phyloP scores from a whole-genome alignment of 148 eudicot genomes.

The Spergularia marina region DNA sequence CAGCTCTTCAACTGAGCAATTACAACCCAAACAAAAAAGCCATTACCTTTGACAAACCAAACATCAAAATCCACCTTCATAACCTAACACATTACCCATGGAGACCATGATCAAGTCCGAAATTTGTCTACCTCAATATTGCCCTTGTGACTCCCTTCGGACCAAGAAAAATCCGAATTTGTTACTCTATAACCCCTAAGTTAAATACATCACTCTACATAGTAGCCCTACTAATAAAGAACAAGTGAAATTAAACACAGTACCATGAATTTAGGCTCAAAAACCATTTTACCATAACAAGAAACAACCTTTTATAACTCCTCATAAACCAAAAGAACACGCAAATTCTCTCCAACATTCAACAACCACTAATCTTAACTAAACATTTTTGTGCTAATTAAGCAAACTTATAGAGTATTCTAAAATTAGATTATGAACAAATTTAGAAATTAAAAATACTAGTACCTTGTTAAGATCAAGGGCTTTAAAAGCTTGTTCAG shows the following conservation, averaged over 20 bases:
- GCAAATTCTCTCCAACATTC: not conserved
- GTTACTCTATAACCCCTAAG: not conserved
- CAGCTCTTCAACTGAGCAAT: conserved; percentile 67
- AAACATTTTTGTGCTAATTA: not conserved
- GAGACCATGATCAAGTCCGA: not conserved
- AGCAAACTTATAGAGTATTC: not conserved
- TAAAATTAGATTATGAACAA: not conserved
- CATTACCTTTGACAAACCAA: not conserved
- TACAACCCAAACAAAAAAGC: not conserved
- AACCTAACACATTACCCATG: not conserved
- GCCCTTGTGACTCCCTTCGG: not conserved
- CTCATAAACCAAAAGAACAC: not conserved
- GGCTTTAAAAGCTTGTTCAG: conserved; percentile 76
- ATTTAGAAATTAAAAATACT: not conserved
- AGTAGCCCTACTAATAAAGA: not conserved
- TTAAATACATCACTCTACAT: not conserved
- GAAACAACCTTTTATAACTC: not conserved
- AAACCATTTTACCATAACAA: too few relatives aligned
- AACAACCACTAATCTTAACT: not conserved
- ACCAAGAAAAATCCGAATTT: not conserved
- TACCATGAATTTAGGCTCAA: too few relatives aligned
- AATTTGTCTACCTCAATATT: not conserved
- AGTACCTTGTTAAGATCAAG: conserved; percentile 91
- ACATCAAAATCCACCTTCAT: not conserved
- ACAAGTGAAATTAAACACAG: too few relatives aligned